phyloP scores from a whole-genome alignment of 306 rosid species.

The Cucumis sativus region DNA sequence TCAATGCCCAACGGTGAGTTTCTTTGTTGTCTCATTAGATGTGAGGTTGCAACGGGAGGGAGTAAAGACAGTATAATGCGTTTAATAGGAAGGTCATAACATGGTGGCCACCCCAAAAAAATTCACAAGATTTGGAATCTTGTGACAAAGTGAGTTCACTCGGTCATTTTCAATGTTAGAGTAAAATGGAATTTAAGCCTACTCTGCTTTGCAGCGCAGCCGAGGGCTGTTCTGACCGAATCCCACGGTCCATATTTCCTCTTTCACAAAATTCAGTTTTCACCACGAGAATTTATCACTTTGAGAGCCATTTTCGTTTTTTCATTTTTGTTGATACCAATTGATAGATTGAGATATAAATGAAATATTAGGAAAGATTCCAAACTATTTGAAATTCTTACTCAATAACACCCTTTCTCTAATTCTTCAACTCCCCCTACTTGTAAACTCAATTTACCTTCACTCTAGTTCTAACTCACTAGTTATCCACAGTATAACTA shows the following conservation, averaged over 20 bases:
- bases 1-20: not conserved
- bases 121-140: not conserved
- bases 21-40: not conserved
- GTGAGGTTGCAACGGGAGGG: not conserved
- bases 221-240: not conserved
- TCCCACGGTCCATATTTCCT: not conserved
- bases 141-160: not conserved
- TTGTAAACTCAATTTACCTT: not conserved
- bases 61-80: not conserved
- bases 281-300: not conserved
- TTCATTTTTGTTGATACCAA: too few species aligned
- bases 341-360: not conserved
- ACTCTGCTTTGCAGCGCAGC: not conserved
- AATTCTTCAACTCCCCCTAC: not conserved
- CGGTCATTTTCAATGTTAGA: not conserved
- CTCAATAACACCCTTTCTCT: not conserved
- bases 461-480: not conserved
- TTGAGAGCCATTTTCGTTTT: not conserved
- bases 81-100: not conserved
- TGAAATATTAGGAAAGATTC: not conserved
- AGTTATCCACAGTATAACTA: not conserved
- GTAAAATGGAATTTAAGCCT: not conserved
- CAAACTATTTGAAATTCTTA: not conserved
- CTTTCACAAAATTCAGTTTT: not conserved
- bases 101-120: not conserved